Conservation (phyloP, 2,329 filamentous ascomycete genomes). For the Pseudogymnoascus sp. region DNA sequence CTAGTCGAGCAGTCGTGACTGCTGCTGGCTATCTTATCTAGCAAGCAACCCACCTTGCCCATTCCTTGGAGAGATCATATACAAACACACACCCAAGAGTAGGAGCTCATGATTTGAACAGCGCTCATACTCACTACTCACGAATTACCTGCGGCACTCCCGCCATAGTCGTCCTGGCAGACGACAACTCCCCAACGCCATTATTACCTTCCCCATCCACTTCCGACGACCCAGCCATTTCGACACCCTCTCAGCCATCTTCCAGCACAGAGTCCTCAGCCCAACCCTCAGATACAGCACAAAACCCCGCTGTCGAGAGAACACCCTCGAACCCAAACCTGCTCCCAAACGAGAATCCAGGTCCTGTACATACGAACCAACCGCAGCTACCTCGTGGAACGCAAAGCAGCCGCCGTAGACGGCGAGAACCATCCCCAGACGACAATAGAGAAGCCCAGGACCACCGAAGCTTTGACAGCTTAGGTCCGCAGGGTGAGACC, state of each 20-base stretch:
- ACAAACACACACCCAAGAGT: background rate
- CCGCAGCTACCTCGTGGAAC: slow-evolving; percentile 23
- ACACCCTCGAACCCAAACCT: slow-evolving; percentile 19
- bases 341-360: slow-evolving; percentile 20
- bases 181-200: slow-evolving; percentile 50
- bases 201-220: slow-evolving; percentile 51
- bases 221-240: slow-evolving; percentile 58
- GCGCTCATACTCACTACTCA: slow-evolving; percentile 8
- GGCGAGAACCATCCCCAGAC: slow-evolving; percentile 35
- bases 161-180: slow-evolving; percentile 63
- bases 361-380: slow-evolving; percentile 30
- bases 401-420: slow-evolving; percentile 48
- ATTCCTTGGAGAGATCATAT: background rate
- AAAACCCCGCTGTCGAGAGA: slow-evolving; percentile 15
- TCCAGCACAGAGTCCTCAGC: slow-evolving; percentile 39
- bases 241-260: slow-evolving; percentile 43
- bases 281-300: slow-evolving; percentile 25
- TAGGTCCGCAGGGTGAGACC: slow-evolving; percentile 13
- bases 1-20: background rate
- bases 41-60: background rate
- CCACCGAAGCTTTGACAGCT: slow-evolving; percentile 22
- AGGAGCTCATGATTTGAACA: background rate
- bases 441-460: slow-evolving; percentile 31
- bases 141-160: slow-evolving; percentile 34
- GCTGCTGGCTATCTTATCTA: background rate